Evolutionary conservation across 306 rosid species (phyloP).

Genomic region (Fragaria vesca): DNA sequence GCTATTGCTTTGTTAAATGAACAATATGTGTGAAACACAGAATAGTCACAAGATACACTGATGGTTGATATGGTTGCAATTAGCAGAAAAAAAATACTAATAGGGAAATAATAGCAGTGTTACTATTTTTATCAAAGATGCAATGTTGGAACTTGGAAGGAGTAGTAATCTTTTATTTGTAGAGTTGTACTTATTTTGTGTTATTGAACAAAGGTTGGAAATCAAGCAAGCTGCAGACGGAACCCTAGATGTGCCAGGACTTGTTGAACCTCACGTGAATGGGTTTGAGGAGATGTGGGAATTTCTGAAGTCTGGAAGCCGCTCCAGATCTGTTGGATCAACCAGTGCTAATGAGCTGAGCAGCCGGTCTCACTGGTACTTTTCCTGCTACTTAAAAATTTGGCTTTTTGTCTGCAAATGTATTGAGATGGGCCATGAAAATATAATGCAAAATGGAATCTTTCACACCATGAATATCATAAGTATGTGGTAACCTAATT

Average conservation of each 20-base stretch:
- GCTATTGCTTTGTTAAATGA: not conserved
- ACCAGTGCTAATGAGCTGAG: slow-evolving; percentile 90
- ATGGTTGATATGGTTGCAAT: not conserved
- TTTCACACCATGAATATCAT: not conserved
- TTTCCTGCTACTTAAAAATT: slow-evolving; percentile 1
- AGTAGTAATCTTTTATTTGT: not conserved
- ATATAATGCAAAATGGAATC: not conserved
- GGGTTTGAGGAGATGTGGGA: slow-evolving; percentile 81
- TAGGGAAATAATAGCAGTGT: not conserved
- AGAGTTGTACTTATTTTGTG: slow-evolving; percentile 7
- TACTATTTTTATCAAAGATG: not conserved
- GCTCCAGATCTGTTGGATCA: slow-evolving; percentile 89
- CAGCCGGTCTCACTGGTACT: slow-evolving; percentile 97
- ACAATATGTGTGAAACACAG: not conserved
- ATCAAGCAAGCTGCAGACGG: slow-evolving; percentile 93
- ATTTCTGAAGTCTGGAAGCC: slow-evolving; percentile 76
- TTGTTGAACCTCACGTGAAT: slow-evolving; percentile 70
- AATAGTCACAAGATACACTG: not conserved
- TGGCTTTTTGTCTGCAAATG: not conserved
- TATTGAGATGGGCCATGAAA: not conserved
- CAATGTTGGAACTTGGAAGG: not conserved
- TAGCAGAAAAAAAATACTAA: not conserved
- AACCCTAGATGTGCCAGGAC: slow-evolving; percentile 95
- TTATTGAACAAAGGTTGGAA: slow-evolving; percentile 64
- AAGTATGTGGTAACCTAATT: not conserved